These are phyloP conservation scores for Amauroascus niger DNA, from an alignment of 2,329 filamentous ascomycete species.

Conservation along the genomic window DNA sequence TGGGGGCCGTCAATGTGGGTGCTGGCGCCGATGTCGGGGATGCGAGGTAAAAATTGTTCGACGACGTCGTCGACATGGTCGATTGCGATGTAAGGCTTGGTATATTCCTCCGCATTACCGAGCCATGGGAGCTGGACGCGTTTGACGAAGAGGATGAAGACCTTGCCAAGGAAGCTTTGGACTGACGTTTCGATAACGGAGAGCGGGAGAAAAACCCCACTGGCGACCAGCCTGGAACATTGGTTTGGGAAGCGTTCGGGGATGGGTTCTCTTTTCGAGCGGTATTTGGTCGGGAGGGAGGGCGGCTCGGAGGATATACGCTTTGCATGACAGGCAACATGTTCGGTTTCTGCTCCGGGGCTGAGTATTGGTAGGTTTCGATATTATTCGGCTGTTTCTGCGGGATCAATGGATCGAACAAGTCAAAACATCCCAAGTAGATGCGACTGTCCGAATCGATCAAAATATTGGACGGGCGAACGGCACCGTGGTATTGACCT, in stretches of 20 bases:
- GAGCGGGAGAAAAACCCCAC: background rate
- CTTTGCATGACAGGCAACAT: background rate
- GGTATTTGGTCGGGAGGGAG: background rate
- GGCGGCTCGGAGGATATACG: background rate
- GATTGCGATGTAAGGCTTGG: conserved; percentile 8
- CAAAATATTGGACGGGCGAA: conserved; percentile 52
- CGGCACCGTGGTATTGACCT: conserved; percentile 46
- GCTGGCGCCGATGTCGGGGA: background rate
- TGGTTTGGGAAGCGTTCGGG: background rate
- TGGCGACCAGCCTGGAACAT: background rate
- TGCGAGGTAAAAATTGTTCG: background rate
- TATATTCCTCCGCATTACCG: conserved; percentile 1
- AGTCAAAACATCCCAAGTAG: conserved; percentile 50
- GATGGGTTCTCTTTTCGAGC: background rate
- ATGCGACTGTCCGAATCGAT: conserved; percentile 48
- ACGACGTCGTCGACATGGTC: background rate
- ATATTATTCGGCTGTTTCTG: conserved; percentile 46
- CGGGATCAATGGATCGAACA: conserved; percentile 45
- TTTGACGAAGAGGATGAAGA: conserved; percentile 1
- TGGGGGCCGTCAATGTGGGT: background rate
- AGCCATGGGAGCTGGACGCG: conserved; percentile 1
- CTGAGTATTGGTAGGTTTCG: conserved; percentile 50
- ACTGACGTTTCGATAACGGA: conserved; percentile 2
- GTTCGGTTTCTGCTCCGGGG: conserved; percentile 46
- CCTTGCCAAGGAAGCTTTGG: background rate